Percentiles rank a stretch among this genome's conserved stretches.
These are phyloP conservation scores for Holtermannia corniformis DNA, from an alignment of 768 basidiomycete species.

Conservation along the genomic window DNA sequence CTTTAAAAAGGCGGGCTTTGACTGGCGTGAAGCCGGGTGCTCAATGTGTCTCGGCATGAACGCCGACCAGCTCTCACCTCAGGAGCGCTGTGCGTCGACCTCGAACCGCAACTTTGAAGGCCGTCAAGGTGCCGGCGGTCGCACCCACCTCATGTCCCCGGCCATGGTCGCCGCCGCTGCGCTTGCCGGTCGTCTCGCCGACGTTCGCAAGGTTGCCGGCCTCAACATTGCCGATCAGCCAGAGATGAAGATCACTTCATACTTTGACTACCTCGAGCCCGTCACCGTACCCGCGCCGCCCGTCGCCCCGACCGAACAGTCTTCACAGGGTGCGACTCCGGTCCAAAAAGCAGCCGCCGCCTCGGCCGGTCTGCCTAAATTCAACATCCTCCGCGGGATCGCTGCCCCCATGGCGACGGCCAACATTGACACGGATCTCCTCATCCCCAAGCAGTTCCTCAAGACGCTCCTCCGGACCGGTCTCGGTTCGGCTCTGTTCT, in stretches of 20 bases:
- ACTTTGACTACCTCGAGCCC: constrained; percentile 68
- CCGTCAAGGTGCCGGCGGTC: constrained; percentile 72
- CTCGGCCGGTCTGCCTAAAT: constrained; percentile 49
- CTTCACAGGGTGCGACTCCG: constrained; percentile 18
- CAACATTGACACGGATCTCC: constrained; percentile 87
- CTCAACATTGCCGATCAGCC: constrained; percentile 46
- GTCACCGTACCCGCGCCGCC: constrained; percentile 53
- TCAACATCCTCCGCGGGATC: constrained; percentile 62
- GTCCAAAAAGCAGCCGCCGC: constrained; percentile 31
- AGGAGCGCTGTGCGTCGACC: constrained; percentile 76
- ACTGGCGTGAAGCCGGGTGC: constrained; percentile 91
- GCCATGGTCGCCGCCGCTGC: constrained; percentile 91
- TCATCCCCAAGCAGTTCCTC: constrained; percentile 88
- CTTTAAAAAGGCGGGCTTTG: constrained; percentile 84
- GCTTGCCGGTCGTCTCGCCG: constrained; percentile 70
- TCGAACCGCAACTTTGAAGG: constrained; percentile 92
- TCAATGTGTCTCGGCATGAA: constrained; percentile 98
- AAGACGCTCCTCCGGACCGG: constrained; percentile 87
- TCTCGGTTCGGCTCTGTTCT: constrained; percentile 72
- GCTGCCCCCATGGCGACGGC: constrained; percentile 70
- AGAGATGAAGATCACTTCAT: constrained; percentile 58
- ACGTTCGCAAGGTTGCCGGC: constrained; percentile 67
- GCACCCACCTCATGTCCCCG: constrained; percentile 79
- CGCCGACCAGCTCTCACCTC: constrained; percentile 74
- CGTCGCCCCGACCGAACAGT: constrained; percentile 35